Evolutionary conservation across 139 green algal genomes (phyloP), one percentile per base, ranked within the genome.

Genomic region (Coccomyxa sp.): DNA sequence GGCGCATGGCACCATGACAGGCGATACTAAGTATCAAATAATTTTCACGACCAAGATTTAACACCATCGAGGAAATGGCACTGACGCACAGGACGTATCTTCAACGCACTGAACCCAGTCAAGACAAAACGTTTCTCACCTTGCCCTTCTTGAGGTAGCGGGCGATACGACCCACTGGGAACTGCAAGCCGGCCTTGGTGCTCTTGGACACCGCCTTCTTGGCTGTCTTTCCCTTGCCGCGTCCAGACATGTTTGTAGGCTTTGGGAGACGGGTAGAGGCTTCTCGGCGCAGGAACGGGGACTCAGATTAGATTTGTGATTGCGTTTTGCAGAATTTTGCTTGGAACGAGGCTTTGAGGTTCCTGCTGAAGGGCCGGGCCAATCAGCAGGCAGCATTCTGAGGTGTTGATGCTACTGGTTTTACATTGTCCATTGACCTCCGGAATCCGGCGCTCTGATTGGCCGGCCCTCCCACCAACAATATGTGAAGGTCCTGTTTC

Each of bases 121-220:
- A n/a, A n/a, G n/a, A n/a, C n/a, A n/a, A n/a, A 51, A 51, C 7
- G 7, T 7, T 11, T 51, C 38, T 51, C 71, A 77, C 71, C 71
- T 96, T 96, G 86, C 94, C 93, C 81, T 92, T 93, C 89, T 97
- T 97, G 32, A 97, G 87, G 87, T 95, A 97, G 63, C 94, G 71
- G 38, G 93, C 93, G 74, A 97, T 91, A 81, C 94, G 89, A 79
- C 94, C 94, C 30, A 97, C 94, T 16, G 94, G 94, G 92, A 97
- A 97, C 91, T 97, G 94, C 58, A 97, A 92, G 9, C 94, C 94
- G 31, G 95, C 95, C 94, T 98, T 98, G 84, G 92, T 86, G 67
- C 87, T 94, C 79, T 92, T 88, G 86, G 82, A 93, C 68, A 96
- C 90, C 15, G 92, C 76, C 92, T 97, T 97, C 88, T 95, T 96